Conservation (phyloP, 371 early-diverging fungal species). For the Rhizoclosmatium hyalinum region DNA sequence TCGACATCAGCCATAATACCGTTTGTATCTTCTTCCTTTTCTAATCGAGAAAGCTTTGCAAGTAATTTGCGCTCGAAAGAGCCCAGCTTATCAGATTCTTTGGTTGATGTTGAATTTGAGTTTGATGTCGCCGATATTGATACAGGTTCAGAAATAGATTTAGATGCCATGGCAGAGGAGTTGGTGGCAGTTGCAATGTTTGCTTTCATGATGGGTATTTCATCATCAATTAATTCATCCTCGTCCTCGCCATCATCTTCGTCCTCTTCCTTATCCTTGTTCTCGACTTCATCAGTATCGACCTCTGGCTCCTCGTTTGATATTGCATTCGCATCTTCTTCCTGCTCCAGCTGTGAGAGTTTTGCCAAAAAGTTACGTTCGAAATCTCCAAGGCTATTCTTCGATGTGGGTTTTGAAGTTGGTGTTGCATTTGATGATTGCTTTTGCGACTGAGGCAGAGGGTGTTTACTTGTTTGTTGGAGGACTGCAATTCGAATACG, state of each 20-base stretch:
- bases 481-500: too few relatives aligned
- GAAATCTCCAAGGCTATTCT: not conserved
- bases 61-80: not conserved
- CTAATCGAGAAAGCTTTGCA: not conserved
- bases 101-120: not conserved
- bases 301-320: slow-evolving; percentile 6
- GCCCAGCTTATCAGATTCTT: not conserved
- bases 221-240: not conserved
- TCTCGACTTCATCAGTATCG: slow-evolving; percentile 1
- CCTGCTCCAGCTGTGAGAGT: not conserved
- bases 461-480: too few relatives aligned
- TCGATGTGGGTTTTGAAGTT: too few relatives aligned
- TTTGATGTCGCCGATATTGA: not conserved
- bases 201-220: too few relatives aligned
- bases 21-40: not conserved
- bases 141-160: too few relatives aligned
- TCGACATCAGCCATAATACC: slow-evolving; percentile 32
- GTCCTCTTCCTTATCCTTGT: not conserved
- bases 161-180: too few relatives aligned
- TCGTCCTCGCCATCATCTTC: slow-evolving; percentile 4
- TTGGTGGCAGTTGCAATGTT: too few relatives aligned
- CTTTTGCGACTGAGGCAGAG: too few relatives aligned
- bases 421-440: too few relatives aligned
- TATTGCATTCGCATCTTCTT: not conserved
- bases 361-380: not conserved